Percentiles rank a stretch among this genome's conserved stretches.
phyloP scores from a whole-genome alignment of 495 filamentous ascomycete genomes.

The Aspergillus kassunensis region DNA sequence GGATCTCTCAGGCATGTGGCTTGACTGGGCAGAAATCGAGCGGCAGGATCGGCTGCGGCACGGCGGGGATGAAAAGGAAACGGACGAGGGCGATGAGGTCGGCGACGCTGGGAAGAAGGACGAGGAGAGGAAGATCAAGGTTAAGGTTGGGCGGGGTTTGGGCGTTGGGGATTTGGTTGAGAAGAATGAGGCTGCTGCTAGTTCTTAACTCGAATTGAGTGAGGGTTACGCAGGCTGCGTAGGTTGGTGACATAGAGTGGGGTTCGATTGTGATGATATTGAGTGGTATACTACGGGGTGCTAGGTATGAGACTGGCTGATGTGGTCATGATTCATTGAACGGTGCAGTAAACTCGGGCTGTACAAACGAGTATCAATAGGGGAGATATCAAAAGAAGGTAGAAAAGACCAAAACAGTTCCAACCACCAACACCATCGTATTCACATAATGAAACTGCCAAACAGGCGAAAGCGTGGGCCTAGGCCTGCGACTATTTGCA shows the following conservation, averaged over 20 bases:
- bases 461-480: too few relatives aligned
- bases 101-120: slow-evolving; percentile 47
- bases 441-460: too few relatives aligned
- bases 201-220: not conserved
- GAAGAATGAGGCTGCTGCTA: slow-evolving; percentile 53
- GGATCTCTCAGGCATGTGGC: slow-evolving; percentile 63
- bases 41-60: slow-evolving; percentile 37
- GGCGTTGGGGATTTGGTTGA: slow-evolving; percentile 86
- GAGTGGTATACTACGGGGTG: too few relatives aligned
- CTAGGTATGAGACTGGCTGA: too few relatives aligned
- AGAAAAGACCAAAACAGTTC: not conserved
- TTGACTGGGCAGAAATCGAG: slow-evolving; percentile 44
- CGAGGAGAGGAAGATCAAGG: slow-evolving; percentile 52
- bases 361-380: too few relatives aligned
- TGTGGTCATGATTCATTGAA: too few relatives aligned
- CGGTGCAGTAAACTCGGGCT: too few relatives aligned
- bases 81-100: slow-evolving; percentile 54
- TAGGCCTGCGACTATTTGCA: not conserved
- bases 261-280: not conserved
- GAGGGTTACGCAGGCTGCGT: too few relatives aligned
- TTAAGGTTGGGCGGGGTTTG: slow-evolving; percentile 75
- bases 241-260: not conserved
- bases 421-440: not conserved
- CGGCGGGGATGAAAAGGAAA: slow-evolving; percentile 33
- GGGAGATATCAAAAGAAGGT: not conserved